Conservation (phyloP, 768 basidiomycete genomes). For the Hirschioporus abietinus region DNA sequence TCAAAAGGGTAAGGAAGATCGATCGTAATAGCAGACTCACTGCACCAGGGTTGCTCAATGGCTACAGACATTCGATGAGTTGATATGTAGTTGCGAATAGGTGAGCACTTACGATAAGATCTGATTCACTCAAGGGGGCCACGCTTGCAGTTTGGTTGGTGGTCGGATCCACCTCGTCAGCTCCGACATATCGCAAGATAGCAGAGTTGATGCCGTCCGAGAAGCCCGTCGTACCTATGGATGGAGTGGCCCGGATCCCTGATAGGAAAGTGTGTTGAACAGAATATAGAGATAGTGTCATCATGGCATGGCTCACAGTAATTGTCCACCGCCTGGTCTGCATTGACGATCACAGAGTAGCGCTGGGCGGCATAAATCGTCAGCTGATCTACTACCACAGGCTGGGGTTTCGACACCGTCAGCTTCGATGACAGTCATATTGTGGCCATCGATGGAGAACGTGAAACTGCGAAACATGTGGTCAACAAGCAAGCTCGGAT, state of each 20-base stretch:
- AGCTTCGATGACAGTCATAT: conserved; percentile 10
- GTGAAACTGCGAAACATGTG: conserved; percentile 24
- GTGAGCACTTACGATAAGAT: conserved; percentile 7
- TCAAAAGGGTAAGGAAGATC: not conserved
- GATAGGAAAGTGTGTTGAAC: not conserved
- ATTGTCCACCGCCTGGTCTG: conserved; percentile 32
- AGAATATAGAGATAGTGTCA: not conserved
- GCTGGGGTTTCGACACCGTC: conserved; percentile 13
- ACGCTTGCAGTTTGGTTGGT: conserved; percentile 1
- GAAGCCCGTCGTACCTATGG: conserved; percentile 26
- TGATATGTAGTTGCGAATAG: not conserved
- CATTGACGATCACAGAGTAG: conserved; percentile 15
- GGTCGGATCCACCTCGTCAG: conserved; percentile 13
- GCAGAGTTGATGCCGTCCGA: conserved; percentile 22
- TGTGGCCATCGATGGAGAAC: conserved; percentile 4
- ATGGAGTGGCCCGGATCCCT: conserved; percentile 32
- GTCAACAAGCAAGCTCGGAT: conserved; percentile 22
- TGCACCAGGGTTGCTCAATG: conserved; percentile 4
- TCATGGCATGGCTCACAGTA: conserved; percentile 26
- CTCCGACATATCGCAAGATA: conserved; percentile 18
- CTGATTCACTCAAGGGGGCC: conserved; percentile 9
- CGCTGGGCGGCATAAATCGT: conserved; percentile 14
- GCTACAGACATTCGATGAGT: not conserved
- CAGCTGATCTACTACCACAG: conserved; percentile 9
- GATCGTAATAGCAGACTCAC: not conserved